Conservation (phyloP, 2,329 filamentous ascomycete genomes). For the Pestalotiopsis fici region DNA sequence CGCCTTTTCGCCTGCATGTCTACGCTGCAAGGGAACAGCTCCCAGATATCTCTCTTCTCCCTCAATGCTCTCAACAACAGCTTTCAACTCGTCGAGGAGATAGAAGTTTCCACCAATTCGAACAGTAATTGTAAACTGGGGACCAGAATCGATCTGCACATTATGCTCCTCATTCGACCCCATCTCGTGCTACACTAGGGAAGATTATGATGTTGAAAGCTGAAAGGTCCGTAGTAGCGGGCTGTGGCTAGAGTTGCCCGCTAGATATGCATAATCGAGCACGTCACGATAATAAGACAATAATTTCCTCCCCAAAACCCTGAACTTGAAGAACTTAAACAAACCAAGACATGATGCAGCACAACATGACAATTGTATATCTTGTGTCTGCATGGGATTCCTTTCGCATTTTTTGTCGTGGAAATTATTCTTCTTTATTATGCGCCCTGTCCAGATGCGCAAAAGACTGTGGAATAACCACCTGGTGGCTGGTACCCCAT, state of each 20-base stretch:
- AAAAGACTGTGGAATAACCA: no score
- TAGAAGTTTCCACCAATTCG: background rate
- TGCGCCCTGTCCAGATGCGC: no score
- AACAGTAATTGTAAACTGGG: background rate
- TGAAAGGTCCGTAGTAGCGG: background rate
- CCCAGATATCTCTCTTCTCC: constrained; percentile 1
- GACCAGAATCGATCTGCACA: background rate
- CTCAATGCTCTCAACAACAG: background rate
- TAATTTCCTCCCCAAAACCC: no score
- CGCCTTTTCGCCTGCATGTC: background rate
- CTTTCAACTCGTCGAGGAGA: constrained; percentile 3
- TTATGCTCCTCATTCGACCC: background rate
- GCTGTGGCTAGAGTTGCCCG: background rate
- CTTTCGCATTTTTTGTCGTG: no score
- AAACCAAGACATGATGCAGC: no score
- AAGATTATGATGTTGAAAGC: background rate
- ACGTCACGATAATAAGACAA: background rate
- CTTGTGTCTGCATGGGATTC: no score
- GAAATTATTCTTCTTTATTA: no score
- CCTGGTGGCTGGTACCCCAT: no score
- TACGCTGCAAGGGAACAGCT: background rate
- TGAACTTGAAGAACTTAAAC: no score
- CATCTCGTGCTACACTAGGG: background rate
- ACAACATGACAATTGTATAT: no score
- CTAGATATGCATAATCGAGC: background rate